Evolutionary conservation across 257 asterid genomes (phyloP), one percentile per base, ranked within the genome.

Genomic region (Misopates orontium): DNA sequence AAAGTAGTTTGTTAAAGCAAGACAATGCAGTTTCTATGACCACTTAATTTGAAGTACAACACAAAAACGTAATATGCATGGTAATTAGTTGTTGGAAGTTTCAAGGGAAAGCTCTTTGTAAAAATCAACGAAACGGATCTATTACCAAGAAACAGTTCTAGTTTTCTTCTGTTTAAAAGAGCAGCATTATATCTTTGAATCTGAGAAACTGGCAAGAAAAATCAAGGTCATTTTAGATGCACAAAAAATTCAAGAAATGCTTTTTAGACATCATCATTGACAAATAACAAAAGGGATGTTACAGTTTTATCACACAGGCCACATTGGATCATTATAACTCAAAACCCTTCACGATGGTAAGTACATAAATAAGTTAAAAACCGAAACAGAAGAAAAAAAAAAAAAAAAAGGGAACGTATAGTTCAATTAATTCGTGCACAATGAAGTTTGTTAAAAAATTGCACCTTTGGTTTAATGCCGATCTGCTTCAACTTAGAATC

Each of bases 91-190:
- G 78, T 49, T 67, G 82, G 74, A 67, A 66, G 64, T 58, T 75
- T 73, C 86, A 59, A 77, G 54, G 81, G 42, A 56, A n/a, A n/a
- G n/a, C n/a, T n/a, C n/a, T n/a, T 67, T 5, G 70, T 56, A 72
- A 73, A n/a, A 70, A 51, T 17, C 82, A 66, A 57, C 36, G 56
- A 16, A 20, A 61, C 45, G 59, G 62, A 64, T 75, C 74, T 48
- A 78, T 57, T 50, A 56, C 66, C 77, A 78, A 70, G 51, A 76
- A 60, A 71, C 59, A 56, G 28, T 24, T 13, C 0, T 10, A n/a
- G n/a, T n/a, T n/a, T n/a, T n/a, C n/a, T n/a, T n/a, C n/a, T n/a
- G n/a, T n/a, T n/a, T n/a, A n/a, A n/a, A n/a, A n/a, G n/a, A n/a
- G n/a, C n/a, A n/a, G n/a, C n/a, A n/a, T n/a, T n/a, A n/a, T n/a